These are phyloP conservation scores for Ophiostoma ulmi DNA, from an alignment of 2,329 filamentous ascomycete species.

Conservation along the genomic window DNA sequence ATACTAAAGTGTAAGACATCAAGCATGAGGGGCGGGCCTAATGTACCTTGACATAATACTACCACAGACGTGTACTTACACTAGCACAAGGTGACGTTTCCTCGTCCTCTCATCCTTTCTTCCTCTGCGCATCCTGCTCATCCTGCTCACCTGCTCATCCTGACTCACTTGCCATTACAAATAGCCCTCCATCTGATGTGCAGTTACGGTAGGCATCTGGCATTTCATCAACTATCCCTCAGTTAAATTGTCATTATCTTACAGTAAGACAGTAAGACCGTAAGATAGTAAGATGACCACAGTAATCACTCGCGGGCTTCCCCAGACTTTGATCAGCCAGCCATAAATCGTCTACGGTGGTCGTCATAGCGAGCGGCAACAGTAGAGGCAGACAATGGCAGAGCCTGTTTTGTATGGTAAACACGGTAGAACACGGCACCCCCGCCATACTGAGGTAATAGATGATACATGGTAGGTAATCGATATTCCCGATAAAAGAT, in stretches of 20 bases:
- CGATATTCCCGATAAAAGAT: background rate
- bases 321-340: background rate
- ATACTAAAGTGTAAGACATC: background rate
- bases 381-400: background rate
- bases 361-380: background rate
- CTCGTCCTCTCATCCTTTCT: background rate
- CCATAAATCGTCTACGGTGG: background rate
- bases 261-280: background rate
- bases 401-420: too few species aligned
- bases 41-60: background rate
- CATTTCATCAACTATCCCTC: too few species aligned
- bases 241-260: background rate
- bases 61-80: background rate
- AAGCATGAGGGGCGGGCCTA: background rate
- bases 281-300: background rate
- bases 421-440: background rate
- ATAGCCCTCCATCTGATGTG: background rate
- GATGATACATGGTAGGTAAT: background rate
- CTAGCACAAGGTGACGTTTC: background rate
- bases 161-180: slow-evolving; percentile 4
- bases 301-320: background rate
- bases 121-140: background rate
- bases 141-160: background rate
- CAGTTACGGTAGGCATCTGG: background rate
- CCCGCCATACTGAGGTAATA: too few species aligned